Base-by-base conservation (phyloP, 2,329 filamentous ascomycete genomes). In the Pestalotiopsis sp. region DNA sequence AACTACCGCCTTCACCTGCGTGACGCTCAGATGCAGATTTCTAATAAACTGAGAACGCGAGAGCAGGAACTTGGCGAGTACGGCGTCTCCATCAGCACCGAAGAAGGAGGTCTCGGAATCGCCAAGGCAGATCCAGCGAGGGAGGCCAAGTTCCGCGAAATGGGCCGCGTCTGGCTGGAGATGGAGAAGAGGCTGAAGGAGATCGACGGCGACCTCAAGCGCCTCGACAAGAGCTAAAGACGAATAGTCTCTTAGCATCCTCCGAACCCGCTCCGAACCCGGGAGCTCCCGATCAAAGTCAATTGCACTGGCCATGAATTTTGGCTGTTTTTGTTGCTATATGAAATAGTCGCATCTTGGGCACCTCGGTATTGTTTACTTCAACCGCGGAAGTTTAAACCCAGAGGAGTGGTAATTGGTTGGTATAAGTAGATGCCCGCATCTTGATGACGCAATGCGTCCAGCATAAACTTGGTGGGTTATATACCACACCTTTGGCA, bases 61-160 rank as follows among this genome's bases (percentile, higher is more conserved):
- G 75, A 78, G 74, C 80, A 76, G 12, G 81, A 87, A 74, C 75
- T 90, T 57, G 78, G 72, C 9, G 84, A 82, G 38, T 89, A 89
- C 68, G 87, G 87, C 0, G 84, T 87, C 1, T 79, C 76, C 2
- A 74, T 81, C 0, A 75, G 57, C 1, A 25, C 36, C 5, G 39
- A 59, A 13, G 56, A 65, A 57, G 11, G 70, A 58, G 4, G 69
- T n/a, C 17, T 52, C n/a, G 72, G 67, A 1, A 69, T 52, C 5
- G 69, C 59, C 49, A 62, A 3, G 69, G 65, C 77, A 64, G 74
- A 75, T 6, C 68, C 72, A 66, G 72, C 56, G 7, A 87, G 86
- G 78, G 86, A 86, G 73, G 81, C 80, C 69, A 80, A 78, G 27
- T 83, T 89, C 83, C 81, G 83, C 67, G 86, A 89, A 74, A 85